Base-by-base conservation (phyloP, 345 rosid species). In the Hypericum perforatum region DNA sequence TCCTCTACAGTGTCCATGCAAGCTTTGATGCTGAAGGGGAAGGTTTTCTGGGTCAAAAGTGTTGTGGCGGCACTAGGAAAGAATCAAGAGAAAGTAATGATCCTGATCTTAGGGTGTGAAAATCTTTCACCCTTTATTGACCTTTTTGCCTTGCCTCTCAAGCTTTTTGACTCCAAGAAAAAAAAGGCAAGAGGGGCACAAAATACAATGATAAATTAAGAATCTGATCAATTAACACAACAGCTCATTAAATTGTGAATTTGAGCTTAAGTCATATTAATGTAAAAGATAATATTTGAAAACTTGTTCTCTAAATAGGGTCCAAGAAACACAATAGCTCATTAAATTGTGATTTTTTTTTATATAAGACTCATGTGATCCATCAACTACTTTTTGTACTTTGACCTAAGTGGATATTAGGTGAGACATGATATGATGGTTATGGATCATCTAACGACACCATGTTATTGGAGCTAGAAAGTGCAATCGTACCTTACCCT, bases 101-200 rank as follows among this genome's bases (percentile, higher is more conserved):
- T 57, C 58, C 54, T 50, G n/a, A 46, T 54, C 49, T 55, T 36
- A 56, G 69, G 69, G 94, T 76, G 60, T 85, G 64, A 72, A 59
- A 22, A 6, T 12, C 7, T 2, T n/a, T 11, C 15, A 56, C 37
- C 13, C 14, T 7, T 12, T 16, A 32, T 15, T 1, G 7, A 36
- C 3, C 12, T 4, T 16, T 50, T 29, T 12, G 32, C 38, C 52
- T 5, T 7, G 7, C 36, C 39, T 56, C 32, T 45, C 13, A n/a
- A 0, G 32, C 5, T 15, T 46, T 9, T 15, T 41, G 32, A 10
- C 39, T 43, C 13, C 36, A 8, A 7, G 13, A 32, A 10, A 29
- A 7, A 0, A 7, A 9, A 14, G 16, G 8, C 11, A 0, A 15
- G 6, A 53, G 52, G 38, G 54, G 29, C 15, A 29, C 9, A 61